phyloP scores from a whole-genome alignment of 2,329 filamentous ascomycete species.

The Incumbomyces lentus region DNA sequence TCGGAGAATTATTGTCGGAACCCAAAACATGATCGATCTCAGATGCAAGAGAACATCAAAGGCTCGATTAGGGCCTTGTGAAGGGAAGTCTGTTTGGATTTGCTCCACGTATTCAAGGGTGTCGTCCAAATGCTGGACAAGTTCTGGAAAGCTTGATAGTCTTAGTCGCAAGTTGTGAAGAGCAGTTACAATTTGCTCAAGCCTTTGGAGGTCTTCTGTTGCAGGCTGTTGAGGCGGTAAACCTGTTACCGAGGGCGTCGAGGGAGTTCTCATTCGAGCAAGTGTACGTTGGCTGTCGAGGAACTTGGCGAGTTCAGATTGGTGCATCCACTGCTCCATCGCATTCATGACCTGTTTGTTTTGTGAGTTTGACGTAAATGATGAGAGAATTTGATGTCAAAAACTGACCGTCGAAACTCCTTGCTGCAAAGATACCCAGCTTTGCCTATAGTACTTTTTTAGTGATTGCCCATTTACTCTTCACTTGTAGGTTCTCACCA shows the following conservation, averaged over 20 bases:
- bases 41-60: slow-evolving; percentile 84
- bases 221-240: slow-evolving; percentile 18
- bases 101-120: slow-evolving; percentile 63
- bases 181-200: slow-evolving; percentile 57
- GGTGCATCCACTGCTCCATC: slow-evolving; percentile 85
- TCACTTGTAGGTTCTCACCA: slow-evolving; percentile 54
- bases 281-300: slow-evolving; percentile 32
- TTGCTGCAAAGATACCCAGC: slow-evolving; percentile 87
- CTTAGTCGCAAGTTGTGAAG: slow-evolving; percentile 49
- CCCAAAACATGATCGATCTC: slow-evolving; percentile 90
- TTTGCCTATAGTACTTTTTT: slow-evolving; percentile 52
- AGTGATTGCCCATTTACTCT: slow-evolving; percentile 21
- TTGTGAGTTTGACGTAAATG: slow-evolving; percentile 4
- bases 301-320: slow-evolving; percentile 53
- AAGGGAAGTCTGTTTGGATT: slow-evolving; percentile 59
- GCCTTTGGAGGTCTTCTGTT: slow-evolving; percentile 56
- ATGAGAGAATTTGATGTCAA: neutral
- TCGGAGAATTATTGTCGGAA: slow-evolving; percentile 74
- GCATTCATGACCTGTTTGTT: slow-evolving; percentile 65
- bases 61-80: slow-evolving; percentile 65
- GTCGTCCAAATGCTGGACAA: slow-evolving; percentile 58
- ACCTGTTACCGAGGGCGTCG: slow-evolving; percentile 25
- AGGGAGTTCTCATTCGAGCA: slow-evolving; percentile 26
- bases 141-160: slow-evolving; percentile 58
- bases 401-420: slow-evolving; percentile 72